A percentile compares a stretch with the other conserved stretches of the same genome.
Evolutionary conservation across 2,329 filamentous ascomycete species (phyloP).

Genomic region (Neofusicoccum cordaticola): DNA sequence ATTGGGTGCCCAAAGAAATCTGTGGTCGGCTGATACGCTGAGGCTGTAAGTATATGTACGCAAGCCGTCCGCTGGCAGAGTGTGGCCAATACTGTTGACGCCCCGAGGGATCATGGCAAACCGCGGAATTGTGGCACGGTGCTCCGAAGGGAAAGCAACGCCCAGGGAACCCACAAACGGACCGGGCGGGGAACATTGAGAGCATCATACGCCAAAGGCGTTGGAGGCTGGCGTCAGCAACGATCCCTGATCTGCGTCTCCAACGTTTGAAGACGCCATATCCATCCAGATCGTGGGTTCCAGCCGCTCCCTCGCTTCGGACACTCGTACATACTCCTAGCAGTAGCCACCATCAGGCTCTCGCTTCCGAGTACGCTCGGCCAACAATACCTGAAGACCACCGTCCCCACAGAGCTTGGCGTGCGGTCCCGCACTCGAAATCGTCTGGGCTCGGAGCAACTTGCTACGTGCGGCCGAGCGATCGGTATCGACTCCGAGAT

Average conservation of each 20-base stretch:
- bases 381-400: background rate
- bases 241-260: background rate
- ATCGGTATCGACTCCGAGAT: background rate
- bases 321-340: background rate
- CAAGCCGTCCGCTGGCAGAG: background rate
- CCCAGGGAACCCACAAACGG: background rate
- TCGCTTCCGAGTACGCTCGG: background rate
- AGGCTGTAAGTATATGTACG: conserved; percentile 4
- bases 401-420: background rate
- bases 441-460: background rate
- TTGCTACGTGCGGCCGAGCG: background rate
- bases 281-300: background rate
- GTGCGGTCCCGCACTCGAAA: background rate
- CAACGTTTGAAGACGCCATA: background rate
- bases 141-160: background rate
- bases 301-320: background rate
- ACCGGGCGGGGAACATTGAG: conserved; percentile 3
- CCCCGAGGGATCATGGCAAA: background rate
- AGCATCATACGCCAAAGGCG: background rate
- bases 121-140: background rate
- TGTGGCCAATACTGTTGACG: background rate
- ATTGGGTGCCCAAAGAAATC: background rate
- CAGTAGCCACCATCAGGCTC: background rate
- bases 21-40: background rate
- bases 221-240: background rate